Evolutionary conservation across 164 flowering plant genomes (phyloP), one percentile per base, ranked within the genome.

Genomic region (Paratinospora sagittata): DNA sequence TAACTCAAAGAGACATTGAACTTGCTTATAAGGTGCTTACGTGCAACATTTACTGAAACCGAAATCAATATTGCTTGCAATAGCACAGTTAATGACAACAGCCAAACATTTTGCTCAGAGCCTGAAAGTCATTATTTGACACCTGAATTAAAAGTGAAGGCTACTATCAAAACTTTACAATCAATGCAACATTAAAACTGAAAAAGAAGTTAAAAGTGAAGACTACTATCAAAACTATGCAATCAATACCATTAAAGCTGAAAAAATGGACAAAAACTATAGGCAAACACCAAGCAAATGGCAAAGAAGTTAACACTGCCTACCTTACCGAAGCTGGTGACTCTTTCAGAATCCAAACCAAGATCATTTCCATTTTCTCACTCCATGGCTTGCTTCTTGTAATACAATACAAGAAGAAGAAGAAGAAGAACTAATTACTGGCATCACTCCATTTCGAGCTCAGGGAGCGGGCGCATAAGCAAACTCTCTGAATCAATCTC

Each of bases 381-480:
- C n/a, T n/a, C n/a, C n/a, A n/a, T n/a, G 10, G 60, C 21, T 21
- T 33, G 66, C 55, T 27, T 57, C 63, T 36, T 65, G 57, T 24
- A 72, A 39, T 24, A 65, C 36, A 73, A 37, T 67, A 63, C 65
- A 75, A 27, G 58, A 33, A 69, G 58, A 26, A 65, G n/a, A n/a
- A n/a, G 55, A n/a, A 70, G 36, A n/a, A n/a, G n/a, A 39, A 45
- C 76, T 73, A 62, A n/a, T n/a, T n/a, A 43, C 23, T 13, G 24
- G 55, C 70, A 69, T 85, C 81, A 87, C 57, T 87, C 88, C 33
- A 86, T 17, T 77, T 92, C 92, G 70, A 84, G 76, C 63, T 84
- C 90, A 27, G 87, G 83, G 66, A 71, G 47, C 0, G 83, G 72
- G 2, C 74, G 87, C 83, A 81, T 77, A 17, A 79, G 43, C 78